phyloP scores from a whole-genome alignment of 306 rosid genomes.

The Vigna mungo region DNA sequence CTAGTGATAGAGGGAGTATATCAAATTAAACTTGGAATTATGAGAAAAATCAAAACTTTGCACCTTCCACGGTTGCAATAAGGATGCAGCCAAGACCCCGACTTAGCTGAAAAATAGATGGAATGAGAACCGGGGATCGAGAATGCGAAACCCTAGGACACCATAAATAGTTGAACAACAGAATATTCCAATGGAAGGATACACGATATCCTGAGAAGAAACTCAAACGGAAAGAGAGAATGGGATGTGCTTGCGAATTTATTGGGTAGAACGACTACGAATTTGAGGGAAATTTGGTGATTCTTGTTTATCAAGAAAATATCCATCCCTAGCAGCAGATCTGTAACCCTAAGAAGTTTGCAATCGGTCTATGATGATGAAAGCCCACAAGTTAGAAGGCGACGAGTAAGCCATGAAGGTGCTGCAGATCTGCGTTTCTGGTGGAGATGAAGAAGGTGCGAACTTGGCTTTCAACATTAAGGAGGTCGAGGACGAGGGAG shows the following conservation, averaged over 20 bases:
- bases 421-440: no score
- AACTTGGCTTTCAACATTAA: no score
- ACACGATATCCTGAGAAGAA: background rate
- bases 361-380: conserved; percentile 74
- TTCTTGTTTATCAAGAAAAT: background rate
- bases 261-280: background rate
- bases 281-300: background rate
- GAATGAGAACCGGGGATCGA: background rate
- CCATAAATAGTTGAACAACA: background rate
- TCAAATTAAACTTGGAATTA: conserved; percentile 25
- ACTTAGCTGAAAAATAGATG: background rate
- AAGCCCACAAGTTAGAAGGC: conserved; percentile 63
- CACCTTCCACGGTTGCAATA: background rate
- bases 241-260: background rate
- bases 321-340: conserved; percentile 66
- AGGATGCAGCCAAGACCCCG: background rate
- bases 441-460: no score
- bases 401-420: conserved; percentile 69
- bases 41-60: conserved; percentile 27
- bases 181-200: background rate
- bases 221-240: no score
- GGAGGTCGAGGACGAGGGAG: no score
- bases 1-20: no score
- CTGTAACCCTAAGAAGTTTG: conserved; percentile 67
- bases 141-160: conserved; percentile 43